phyloP scores from a whole-genome alignment of 345 rosid species.

The Hypericum perforatum region DNA sequence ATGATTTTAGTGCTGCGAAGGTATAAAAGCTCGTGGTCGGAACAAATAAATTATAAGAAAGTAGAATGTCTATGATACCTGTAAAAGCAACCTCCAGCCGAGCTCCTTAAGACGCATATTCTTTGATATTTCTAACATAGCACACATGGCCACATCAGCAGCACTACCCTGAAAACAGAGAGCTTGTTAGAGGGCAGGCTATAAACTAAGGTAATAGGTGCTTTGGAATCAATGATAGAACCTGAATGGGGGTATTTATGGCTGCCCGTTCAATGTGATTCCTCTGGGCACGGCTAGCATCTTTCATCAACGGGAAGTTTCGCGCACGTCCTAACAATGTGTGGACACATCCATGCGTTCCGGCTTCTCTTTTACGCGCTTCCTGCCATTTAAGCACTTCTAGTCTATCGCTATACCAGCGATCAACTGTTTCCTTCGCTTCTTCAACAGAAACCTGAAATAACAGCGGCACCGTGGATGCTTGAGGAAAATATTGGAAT shows the following conservation, averaged over 20 bases:
- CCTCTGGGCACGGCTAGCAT: slow-evolving; percentile 32
- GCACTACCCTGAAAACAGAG: slow-evolving; percentile 75
- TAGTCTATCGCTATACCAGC: slow-evolving; percentile 85
- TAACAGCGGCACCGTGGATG: slow-evolving; percentile 5
- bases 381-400: slow-evolving; percentile 87
- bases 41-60: background rate
- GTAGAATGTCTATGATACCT: slow-evolving; percentile 36
- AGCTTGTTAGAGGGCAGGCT: background rate
- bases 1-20: too few species aligned
- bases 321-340: slow-evolving; percentile 83
- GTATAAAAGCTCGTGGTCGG: too few species aligned
- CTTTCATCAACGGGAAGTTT: slow-evolving; percentile 36
- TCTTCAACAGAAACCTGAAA: slow-evolving; percentile 68
- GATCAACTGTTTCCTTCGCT: slow-evolving; percentile 73
- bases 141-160: slow-evolving; percentile 97
- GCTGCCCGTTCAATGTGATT: slow-evolving; percentile 80
- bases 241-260: slow-evolving; percentile 96
- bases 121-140: slow-evolving; percentile 75
- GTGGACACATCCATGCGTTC: slow-evolving; percentile 32
- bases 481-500: slow-evolving; percentile 3
- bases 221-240: slow-evolving; percentile 14
- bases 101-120: slow-evolving; percentile 51
- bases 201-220: background rate
- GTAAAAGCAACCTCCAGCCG: slow-evolving; percentile 87
- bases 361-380: slow-evolving; percentile 58